These are phyloP conservation scores for Avena atlantica DNA, from an alignment of 176 grass and related monocot genomes.

Conservation along the genomic window DNA sequence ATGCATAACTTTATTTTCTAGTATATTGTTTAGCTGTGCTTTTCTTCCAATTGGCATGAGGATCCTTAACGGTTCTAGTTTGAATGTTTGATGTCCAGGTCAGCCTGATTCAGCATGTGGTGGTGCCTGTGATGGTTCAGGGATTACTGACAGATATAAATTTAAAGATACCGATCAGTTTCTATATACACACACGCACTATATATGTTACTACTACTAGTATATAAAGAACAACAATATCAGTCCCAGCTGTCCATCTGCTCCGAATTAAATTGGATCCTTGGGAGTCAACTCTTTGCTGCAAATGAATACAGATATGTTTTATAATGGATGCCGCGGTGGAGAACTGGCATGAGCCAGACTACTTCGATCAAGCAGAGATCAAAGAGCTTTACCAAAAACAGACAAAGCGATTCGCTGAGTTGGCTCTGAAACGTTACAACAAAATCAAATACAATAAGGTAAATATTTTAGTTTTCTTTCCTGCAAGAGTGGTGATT, in stretches of 20 bases:
- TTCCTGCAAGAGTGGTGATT: background rate
- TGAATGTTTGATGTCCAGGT: background rate
- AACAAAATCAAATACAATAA: conserved; percentile 15
- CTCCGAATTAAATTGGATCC: background rate
- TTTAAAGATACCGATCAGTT: background rate
- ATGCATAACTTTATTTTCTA: background rate
- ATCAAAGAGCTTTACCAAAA: background rate
- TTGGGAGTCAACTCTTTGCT: background rate
- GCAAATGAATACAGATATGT: background rate
- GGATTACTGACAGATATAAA: background rate
- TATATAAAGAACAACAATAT: background rate
- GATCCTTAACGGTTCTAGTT: background rate
- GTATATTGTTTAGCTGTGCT: background rate
- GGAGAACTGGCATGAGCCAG: background rate
- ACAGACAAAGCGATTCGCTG: background rate
- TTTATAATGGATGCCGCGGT: background rate
- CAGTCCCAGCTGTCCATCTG: background rate
- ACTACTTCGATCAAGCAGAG: background rate
- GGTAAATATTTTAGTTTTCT: background rate
- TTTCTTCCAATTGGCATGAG: background rate
- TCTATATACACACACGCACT: background rate
- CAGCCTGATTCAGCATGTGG: background rate
- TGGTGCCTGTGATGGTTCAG: background rate
- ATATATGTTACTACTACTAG: background rate
- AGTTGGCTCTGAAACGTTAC: conserved; percentile 10